phyloP scores from a whole-genome alignment of 768 basidiomycete species.

The Agaricus subrufescens region DNA sequence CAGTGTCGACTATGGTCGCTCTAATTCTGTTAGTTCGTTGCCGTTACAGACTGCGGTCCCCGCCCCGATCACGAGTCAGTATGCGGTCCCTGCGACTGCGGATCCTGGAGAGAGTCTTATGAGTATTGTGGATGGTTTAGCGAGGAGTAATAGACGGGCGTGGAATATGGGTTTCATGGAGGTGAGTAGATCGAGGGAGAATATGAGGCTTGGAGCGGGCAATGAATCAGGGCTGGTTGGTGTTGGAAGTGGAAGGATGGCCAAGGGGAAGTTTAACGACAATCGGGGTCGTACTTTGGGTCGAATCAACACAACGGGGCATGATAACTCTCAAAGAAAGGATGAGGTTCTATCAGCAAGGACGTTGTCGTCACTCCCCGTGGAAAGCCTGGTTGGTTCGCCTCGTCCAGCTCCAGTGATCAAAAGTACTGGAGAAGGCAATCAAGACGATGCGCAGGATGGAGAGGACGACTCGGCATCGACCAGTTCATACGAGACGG shows the following conservation, averaged over 20 bases:
- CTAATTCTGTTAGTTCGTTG: neutral
- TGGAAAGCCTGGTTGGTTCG: neutral
- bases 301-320: neutral
- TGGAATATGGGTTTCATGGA: constrained; percentile 20
- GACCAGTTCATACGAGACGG: constrained; percentile 65
- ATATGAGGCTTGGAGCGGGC: neutral
- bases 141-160: constrained; percentile 26
- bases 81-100: neutral
- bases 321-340: neutral
- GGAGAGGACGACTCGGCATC: constrained; percentile 34
- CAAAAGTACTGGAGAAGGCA: neutral
- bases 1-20: neutral
- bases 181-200: constrained; percentile 8
- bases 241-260: neutral
- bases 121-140: constrained; percentile 65
- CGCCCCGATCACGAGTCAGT: neutral
- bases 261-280: neutral
- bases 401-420: neutral
- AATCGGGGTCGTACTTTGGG: neutral
- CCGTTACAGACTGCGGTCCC: neutral
- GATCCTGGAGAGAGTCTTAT: constrained; percentile 38
- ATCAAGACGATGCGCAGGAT: neutral
- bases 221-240: neutral
- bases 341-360: neutral
- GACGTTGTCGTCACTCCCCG: neutral